A percentile compares a stretch with the other conserved stretches of the same genome.
phyloP scores from a whole-genome alignment of 495 filamentous ascomycete genomes.

The Lichenothelia convexa region DNA sequence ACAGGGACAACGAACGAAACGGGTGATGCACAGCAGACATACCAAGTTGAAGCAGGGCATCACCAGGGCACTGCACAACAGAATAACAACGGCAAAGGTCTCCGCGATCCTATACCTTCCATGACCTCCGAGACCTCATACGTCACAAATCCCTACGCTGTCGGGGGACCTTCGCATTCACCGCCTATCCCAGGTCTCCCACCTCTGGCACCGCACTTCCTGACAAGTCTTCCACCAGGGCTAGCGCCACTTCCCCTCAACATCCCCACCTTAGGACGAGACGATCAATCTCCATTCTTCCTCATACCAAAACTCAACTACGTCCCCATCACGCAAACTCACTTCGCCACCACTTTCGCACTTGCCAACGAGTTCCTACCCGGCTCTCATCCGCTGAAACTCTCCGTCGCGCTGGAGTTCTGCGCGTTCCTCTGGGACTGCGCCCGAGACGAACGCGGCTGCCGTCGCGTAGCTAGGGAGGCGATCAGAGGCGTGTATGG shows the following conservation, averaged over 20 bases:
- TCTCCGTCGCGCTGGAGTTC: constrained; percentile 85
- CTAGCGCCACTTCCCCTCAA: constrained; percentile 13
- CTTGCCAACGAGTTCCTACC: constrained; percentile 59
- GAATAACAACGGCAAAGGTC: constrained; percentile 6
- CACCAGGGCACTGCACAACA: too few species aligned
- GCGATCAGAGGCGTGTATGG: constrained; percentile 85
- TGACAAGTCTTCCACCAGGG: constrained; percentile 13
- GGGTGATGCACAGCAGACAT: too few species aligned
- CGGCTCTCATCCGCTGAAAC: constrained; percentile 73
- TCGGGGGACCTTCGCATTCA: constrained; percentile 10
- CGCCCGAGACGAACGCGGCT: constrained; percentile 57
- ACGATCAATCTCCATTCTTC: constrained; percentile 39
- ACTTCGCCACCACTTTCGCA: constrained; percentile 61
- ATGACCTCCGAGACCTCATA: constrained; percentile 25
- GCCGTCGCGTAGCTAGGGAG: constrained; percentile 55
- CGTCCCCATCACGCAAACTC: constrained; percentile 57
- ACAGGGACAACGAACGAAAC: constrained; percentile 3
- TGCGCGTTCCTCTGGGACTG: constrained; percentile 93
- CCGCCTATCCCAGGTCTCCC: constrained; percentile 11
- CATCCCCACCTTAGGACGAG: constrained; percentile 8
- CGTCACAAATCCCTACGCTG: constrained; percentile 25
- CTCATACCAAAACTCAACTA: constrained; percentile 68
- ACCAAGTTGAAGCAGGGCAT: too few species aligned
- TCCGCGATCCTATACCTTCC: constrained; percentile 23
- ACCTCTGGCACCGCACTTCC: constrained; percentile 25